A percentile compares a stretch with the other conserved stretches of the same genome.
phyloP scores from a whole-genome alignment of 106 monocot species.

The Dendrobium catenatum region DNA sequence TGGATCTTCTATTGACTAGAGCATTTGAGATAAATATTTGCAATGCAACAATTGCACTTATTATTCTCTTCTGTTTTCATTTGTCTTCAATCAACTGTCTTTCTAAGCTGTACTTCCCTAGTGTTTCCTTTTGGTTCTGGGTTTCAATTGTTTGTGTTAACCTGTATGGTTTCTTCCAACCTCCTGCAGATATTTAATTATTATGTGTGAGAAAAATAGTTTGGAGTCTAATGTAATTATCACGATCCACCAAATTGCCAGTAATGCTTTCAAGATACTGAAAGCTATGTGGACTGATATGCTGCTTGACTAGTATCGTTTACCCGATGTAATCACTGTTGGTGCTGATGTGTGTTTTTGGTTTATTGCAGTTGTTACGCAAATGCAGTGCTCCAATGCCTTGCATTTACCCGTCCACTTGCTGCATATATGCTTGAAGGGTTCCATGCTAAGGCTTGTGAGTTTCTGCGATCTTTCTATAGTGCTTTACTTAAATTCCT shows the following conservation, averaged over 20 bases:
- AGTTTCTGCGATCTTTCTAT: neutral
- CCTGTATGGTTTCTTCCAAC: neutral
- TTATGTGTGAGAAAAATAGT: neutral
- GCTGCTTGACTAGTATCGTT: neutral
- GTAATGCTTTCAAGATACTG: neutral
- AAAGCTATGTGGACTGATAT: neutral
- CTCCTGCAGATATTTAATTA: neutral
- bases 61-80: neutral
- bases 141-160: neutral
- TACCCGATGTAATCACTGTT: neutral
- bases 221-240: neutral
- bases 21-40: neutral
- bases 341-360: neutral
- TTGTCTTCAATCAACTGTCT: neutral
- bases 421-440: slow-evolving; percentile 62
- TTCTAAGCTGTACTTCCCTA: neutral
- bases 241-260: neutral
- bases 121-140: neutral
- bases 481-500: neutral
- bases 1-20: neutral
- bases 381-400: slow-evolving; percentile 81
- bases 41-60: neutral
- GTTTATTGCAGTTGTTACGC: slow-evolving; percentile 78
- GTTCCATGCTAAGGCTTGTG: slow-evolving; percentile 63
- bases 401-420: slow-evolving; percentile 75